phyloP scores from a whole-genome alignment of 2,329 filamentous ascomycete species.

The Diplodia seriata region DNA sequence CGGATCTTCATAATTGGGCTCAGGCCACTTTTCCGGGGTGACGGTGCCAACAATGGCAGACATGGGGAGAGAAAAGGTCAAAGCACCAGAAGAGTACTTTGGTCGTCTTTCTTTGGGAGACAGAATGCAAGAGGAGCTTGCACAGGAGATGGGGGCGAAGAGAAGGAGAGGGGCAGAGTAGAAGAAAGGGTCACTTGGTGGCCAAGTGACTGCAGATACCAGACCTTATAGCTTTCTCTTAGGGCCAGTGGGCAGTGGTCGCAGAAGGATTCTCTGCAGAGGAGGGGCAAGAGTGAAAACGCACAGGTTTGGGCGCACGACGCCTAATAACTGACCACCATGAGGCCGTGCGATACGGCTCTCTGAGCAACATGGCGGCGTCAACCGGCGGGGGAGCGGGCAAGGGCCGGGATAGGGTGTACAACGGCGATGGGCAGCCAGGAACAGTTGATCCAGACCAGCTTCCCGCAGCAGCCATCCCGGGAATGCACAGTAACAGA shows the following conservation, averaged over 20 bases:
- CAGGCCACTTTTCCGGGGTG: constrained; percentile 36
- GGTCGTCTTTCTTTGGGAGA: constrained; percentile 12
- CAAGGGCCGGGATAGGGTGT: background rate
- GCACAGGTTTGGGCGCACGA: background rate
- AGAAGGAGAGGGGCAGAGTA: background rate
- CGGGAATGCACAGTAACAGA: background rate
- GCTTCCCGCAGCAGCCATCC: constrained; percentile 15
- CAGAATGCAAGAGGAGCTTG: background rate
- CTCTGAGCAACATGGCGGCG: background rate
- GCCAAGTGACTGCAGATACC: constrained; percentile 15
- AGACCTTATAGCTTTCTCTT: constrained; percentile 10
- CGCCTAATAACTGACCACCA: constrained; percentile 9
- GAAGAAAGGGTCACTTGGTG: constrained; percentile 20
- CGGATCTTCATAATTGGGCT: constrained; percentile 43
- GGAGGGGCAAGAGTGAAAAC: background rate
- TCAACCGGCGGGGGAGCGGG: constrained; percentile 8
- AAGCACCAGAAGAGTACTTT: constrained; percentile 14
- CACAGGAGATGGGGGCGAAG: background rate
- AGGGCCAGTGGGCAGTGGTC: background rate
- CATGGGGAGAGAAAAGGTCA: constrained; percentile 22
- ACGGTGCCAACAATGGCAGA: constrained; percentile 26
- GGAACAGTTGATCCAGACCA: constrained; percentile 17
- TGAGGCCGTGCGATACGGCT: constrained; percentile 5
- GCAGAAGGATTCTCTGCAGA: background rate
- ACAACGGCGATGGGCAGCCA: background rate